A percentile compares a stretch with the other conserved stretches of the same genome.
These are phyloP conservation scores for Penicillium silybi DNA, from an alignment of 495 filamentous ascomycete species.

Conservation along the genomic window DNA sequence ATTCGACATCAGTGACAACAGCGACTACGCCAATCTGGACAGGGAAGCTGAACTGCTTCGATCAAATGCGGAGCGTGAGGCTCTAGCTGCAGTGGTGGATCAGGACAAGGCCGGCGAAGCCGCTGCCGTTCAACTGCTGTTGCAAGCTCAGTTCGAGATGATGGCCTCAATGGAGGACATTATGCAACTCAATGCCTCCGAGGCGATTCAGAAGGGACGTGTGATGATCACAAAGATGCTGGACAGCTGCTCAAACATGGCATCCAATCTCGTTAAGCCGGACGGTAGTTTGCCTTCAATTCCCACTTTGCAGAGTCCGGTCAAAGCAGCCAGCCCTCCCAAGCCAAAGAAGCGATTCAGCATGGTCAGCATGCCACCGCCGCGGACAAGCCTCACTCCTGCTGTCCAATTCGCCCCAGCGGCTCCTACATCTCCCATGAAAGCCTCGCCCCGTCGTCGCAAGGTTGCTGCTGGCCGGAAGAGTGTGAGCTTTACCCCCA, in stretches of 20 bases:
- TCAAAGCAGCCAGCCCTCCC: slow-evolving; percentile 59
- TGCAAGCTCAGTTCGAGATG: slow-evolving; percentile 88
- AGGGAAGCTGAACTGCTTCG: slow-evolving; percentile 83
- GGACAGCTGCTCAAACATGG: slow-evolving; percentile 64
- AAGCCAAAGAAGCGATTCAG: slow-evolving; percentile 68
- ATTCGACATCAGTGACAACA: slow-evolving; percentile 66
- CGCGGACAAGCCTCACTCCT: slow-evolving; percentile 21
- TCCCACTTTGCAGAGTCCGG: slow-evolving; percentile 46
- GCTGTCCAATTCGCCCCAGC: slow-evolving; percentile 35
- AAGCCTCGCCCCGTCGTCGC: slow-evolving; percentile 75
- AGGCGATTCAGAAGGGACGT: slow-evolving; percentile 77
- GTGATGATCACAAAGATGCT: slow-evolving; percentile 75
- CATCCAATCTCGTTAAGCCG: slow-evolving; percentile 83
- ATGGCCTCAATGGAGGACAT: slow-evolving; percentile 77
- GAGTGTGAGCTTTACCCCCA: slow-evolving; percentile 76
- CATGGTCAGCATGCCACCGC: slow-evolving; percentile 34
- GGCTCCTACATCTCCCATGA: slow-evolving; percentile 51
- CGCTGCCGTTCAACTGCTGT: slow-evolving; percentile 70
- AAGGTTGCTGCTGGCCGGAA: slow-evolving; percentile 69
- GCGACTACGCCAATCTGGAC: slow-evolving; percentile 66
- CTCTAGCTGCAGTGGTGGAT: slow-evolving; percentile 70
- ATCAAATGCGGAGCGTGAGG: slow-evolving; percentile 77
- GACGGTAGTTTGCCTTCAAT: slow-evolving; percentile 68
- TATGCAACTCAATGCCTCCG: slow-evolving; percentile 70
- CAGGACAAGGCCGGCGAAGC: slow-evolving; percentile 79